These are phyloP conservation scores for Rhizopogon rudus DNA, from an alignment of 768 basidiomycete genomes.

Conservation along the genomic window DNA sequence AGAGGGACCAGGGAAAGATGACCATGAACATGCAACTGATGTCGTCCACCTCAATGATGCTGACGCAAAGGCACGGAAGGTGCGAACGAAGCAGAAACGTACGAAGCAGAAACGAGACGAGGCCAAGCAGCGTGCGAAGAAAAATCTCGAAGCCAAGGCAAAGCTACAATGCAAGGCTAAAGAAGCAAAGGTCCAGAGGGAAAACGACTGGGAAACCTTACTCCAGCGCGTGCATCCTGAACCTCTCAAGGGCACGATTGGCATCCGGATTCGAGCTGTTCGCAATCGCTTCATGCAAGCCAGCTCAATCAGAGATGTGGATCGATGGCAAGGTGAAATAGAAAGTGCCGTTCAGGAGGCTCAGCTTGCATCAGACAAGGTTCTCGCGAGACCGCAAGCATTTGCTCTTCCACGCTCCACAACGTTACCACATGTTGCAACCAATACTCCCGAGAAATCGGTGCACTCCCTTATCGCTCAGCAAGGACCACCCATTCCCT, in stretches of 20 bases:
- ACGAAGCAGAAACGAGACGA: constrained; percentile 29
- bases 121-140: constrained; percentile 24
- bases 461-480: constrained; percentile 45
- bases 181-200: constrained; percentile 52
- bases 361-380: constrained; percentile 41
- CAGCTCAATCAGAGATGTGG: constrained; percentile 39
- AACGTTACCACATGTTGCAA: constrained; percentile 33
- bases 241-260: constrained; percentile 41
- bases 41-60: constrained; percentile 38
- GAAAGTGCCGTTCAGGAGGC: constrained; percentile 51
- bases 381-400: constrained; percentile 31
- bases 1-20: constrained; percentile 37
- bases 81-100: constrained; percentile 33
- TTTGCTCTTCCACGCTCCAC: constrained; percentile 3
- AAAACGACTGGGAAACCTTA: constrained; percentile 61
- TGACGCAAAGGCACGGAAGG: constrained; percentile 35
- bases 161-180: constrained; percentile 60
- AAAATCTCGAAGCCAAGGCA: constrained; percentile 42
- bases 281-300: constrained; percentile 56
- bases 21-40: constrained; percentile 40
- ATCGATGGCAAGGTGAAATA: constrained; percentile 65
- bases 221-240: constrained; percentile 51
- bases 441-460: constrained; percentile 46
- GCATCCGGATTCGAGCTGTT: constrained; percentile 49
- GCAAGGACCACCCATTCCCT: constrained; percentile 41